Evolutionary conservation across 73 alveolate genomes (phyloP).

Genomic region (Halteria grandinella): DNA sequence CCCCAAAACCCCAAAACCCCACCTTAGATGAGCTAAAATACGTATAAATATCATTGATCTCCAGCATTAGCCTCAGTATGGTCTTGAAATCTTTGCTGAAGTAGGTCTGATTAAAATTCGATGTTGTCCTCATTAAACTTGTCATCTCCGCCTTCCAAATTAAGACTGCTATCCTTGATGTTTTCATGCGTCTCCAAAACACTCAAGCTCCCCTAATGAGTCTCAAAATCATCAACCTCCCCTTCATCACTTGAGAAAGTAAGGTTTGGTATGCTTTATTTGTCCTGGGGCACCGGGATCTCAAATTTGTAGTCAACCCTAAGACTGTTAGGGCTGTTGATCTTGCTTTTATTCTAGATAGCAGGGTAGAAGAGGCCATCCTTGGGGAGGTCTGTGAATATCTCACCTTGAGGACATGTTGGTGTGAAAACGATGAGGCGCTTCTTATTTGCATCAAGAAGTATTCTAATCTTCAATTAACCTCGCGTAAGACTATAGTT

Average conservation of each 20-base stretch:
- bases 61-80: no score
- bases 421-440: constrained; percentile 53
- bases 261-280: neutral
- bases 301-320: constrained; percentile 49
- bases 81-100: no score
- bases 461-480: constrained; percentile 17
- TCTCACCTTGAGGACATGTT: constrained; percentile 55
- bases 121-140: neutral
- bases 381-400: constrained; percentile 62
- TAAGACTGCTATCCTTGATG: no score
- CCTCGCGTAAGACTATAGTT: constrained; percentile 60
- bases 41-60: no score
- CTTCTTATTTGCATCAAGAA: constrained; percentile 59
- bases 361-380: constrained; percentile 64
- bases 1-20: no score
- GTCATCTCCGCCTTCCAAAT: constrained; percentile 36
- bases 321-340: constrained; percentile 2
- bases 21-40: no score
- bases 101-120: no score
- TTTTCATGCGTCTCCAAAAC: no score
- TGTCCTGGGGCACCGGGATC: constrained; percentile 43
- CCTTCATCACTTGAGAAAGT: neutral
- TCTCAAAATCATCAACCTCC: no score
- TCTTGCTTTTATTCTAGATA: constrained; percentile 52
- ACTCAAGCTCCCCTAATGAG: no score